phyloP scores from a whole-genome alignment of 2,329 filamentous ascomycete genomes.

The Cercospora beticola region DNA sequence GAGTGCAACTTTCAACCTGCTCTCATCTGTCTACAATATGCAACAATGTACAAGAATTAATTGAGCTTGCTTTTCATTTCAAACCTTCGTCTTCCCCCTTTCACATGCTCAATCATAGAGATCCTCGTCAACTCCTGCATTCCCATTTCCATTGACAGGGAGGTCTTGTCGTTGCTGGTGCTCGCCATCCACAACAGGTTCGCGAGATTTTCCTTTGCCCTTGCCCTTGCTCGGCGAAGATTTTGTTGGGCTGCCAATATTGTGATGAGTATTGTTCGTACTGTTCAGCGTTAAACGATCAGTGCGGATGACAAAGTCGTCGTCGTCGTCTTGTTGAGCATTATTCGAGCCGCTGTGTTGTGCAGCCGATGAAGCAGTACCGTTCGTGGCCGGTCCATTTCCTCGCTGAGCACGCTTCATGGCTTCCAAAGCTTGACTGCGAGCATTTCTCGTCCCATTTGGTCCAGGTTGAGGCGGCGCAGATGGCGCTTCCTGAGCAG shows the following conservation, averaged over 20 bases:
- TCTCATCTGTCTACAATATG: not conserved
- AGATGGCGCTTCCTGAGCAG: conserved; percentile 15
- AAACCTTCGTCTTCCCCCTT: not conserved
- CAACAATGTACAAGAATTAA: not conserved
- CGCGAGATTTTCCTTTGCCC: conserved; percentile 38
- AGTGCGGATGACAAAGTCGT: conserved; percentile 45
- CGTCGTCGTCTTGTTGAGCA: conserved; percentile 30
- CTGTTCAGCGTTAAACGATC: conserved; percentile 37
- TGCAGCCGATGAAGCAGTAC: not conserved
- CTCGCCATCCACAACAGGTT: conserved; percentile 29
- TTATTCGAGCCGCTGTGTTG: not conserved
- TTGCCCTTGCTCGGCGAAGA: conserved; percentile 34
- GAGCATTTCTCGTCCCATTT: conserved; percentile 11
- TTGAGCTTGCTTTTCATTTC: not conserved
- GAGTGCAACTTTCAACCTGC: not conserved
- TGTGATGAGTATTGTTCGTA: conserved; percentile 19
- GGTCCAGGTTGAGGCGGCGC: not conserved
- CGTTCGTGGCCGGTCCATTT: not conserved
- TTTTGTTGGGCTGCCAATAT: conserved; percentile 32
- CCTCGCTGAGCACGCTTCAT: conserved; percentile 22
- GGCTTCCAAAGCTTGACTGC: conserved; percentile 17
- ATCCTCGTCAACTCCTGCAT: conserved; percentile 41
- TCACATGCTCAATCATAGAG: conserved; percentile 41
- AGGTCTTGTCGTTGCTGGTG: conserved; percentile 12
- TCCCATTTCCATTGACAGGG: conserved; percentile 32